Base-by-base conservation (phyloP, 2,329 filamentous ascomycete genomes). In the Volutella citrinella region DNA sequence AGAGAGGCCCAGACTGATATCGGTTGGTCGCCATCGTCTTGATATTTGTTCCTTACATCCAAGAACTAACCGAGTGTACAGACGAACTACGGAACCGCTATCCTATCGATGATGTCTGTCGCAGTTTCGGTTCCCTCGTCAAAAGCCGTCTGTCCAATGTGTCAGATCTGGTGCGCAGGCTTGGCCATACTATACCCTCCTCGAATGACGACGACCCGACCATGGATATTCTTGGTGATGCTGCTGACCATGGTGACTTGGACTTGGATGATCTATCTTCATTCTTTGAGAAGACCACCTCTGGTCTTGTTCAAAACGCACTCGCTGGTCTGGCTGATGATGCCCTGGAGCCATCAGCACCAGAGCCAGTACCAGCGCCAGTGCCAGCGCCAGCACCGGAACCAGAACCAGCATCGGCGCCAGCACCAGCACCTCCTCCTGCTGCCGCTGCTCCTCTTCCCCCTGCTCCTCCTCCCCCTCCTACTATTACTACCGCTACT, bases 261-360 rank as follows among this genome's bases (percentile, higher is more conserved):
- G 63, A 68, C 34, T 41, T 65, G 38, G 63, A 65, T 27, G 63
- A 68, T 20, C 48, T 67, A 6, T 64, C 62, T 11, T 65, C 65
- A 2, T 63, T 68, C 36, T 62, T 68, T 30, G 63, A 68, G 34
- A 65, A 61, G 45, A 64, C 62, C 1, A 60, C 65, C 6, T 64
- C 61, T 2, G 61, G 61, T 10, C 53, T 68, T 4, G 63, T 67
- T 10, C 59, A 66, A 24, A 55, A 64, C 38, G 62, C 61, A 16
- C 46, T 68, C 27, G 64, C 65, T 20, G 61, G 59, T 15, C 45
- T 65, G 30, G 51, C 55, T 6, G 57, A 63, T 14, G 55, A 55
- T 10, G 46, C 52, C 10, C 38, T 43, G 8, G 46, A 16, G 22
- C n/a, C n/a, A n/a, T n/a, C n/a, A n/a, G n/a, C n/a, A n/a, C n/a